phyloP scores from a whole-genome alignment of 1,284 basidiomycete genomes.

The Sanghuangporus sanghuang region DNA sequence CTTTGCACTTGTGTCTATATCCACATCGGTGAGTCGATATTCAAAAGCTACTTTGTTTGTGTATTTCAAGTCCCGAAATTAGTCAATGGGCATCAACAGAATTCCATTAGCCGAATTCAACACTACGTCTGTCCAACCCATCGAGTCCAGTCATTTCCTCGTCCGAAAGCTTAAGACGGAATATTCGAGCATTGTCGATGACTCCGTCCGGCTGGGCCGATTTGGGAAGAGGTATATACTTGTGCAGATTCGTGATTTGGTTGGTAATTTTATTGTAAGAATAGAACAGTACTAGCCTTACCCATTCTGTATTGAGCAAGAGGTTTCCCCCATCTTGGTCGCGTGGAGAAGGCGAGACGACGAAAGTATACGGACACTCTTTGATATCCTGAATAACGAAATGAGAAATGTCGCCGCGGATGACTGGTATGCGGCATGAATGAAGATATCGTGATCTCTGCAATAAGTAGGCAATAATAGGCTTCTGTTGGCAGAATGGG shows the following conservation, averaged over 20 bases:
- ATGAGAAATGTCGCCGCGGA: conserved; percentile 39
- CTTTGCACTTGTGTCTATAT: neutral
- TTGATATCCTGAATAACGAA: conserved; percentile 34
- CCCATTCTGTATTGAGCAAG: conserved; percentile 60
- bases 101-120: conserved; percentile 65
- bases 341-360: neutral
- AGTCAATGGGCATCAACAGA: conserved; percentile 42
- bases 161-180: conserved; percentile 59
- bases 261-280: neutral
- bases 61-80: neutral
- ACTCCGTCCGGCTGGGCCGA: conserved; percentile 64
- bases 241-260: conserved; percentile 20
- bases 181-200: conserved; percentile 61
- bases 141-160: conserved; percentile 63
- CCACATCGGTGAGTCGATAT: neutral
- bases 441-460: conserved; percentile 35
- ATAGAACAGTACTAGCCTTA: conserved; percentile 25
- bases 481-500: conserved; percentile 49
- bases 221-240: conserved; percentile 73
- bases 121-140: conserved; percentile 55
- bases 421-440: conserved; percentile 49
- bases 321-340: conserved; percentile 33
- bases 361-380: conserved; percentile 31
- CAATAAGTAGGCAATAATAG: conserved; percentile 44
- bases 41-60: neutral